Percentiles rank a stretch among this genome's conserved stretches.
These are phyloP conservation scores for Ogataea polymorpha DNA, from an alignment of 805 yeast genomes.

Conservation along the genomic window DNA sequence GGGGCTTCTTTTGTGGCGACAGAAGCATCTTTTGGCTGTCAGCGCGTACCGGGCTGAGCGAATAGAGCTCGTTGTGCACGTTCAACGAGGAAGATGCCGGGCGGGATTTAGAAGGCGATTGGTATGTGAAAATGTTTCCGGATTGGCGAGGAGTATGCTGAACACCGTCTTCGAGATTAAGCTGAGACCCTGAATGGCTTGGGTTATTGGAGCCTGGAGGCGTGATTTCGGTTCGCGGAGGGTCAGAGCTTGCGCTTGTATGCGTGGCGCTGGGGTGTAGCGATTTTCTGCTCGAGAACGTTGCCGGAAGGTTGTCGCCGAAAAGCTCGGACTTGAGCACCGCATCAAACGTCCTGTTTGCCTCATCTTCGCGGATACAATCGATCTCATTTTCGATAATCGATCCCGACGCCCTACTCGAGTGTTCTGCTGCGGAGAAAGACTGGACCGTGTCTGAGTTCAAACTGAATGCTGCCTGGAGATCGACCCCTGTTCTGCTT, in stretches of 20 bases:
- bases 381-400: conserved; percentile 59
- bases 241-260: conserved; percentile 13
- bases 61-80: conserved; percentile 70
- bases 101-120: conserved; percentile 62
- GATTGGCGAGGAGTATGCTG: conserved; percentile 34
- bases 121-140: conserved; percentile 69
- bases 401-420: conserved; percentile 12
- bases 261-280: conserved; percentile 8
- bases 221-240: conserved; percentile 21
- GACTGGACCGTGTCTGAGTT: conserved; percentile 22
- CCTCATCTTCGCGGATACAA: conserved; percentile 69
- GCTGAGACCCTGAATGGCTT: conserved; percentile 18
- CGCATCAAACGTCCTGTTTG: conserved; percentile 81
- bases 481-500: conserved; percentile 76
- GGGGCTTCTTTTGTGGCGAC: conserved; percentile 75
- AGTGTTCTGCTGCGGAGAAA: conserved; percentile 6
- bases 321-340: conserved; percentile 86
- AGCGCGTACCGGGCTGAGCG: conserved; percentile 82
- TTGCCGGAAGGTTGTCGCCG: conserved; percentile 73
- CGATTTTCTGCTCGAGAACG: conserved; percentile 16
- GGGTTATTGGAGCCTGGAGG: conserved; percentile 28
- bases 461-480: conserved; percentile 78
- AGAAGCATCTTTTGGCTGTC: conserved; percentile 78
- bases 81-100: conserved; percentile 59
- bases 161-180: conserved; percentile 20